phyloP scores from a whole-genome alignment of 1,139 yeast species.

The Pichia sp. region DNA sequence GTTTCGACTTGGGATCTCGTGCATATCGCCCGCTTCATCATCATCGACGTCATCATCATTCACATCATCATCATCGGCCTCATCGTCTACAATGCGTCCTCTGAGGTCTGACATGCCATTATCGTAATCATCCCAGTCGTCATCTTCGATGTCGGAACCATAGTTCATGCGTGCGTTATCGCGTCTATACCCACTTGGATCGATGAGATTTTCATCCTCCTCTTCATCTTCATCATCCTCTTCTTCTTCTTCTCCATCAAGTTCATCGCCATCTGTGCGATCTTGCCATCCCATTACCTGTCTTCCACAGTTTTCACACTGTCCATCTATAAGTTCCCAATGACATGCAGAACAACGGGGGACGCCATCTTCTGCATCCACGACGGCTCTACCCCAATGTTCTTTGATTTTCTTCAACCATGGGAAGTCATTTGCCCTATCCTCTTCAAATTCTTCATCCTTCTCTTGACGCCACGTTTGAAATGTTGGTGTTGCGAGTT shows the following conservation, averaged over 20 bases:
- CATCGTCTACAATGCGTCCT: conserved; percentile 1
- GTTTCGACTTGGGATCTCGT: no score
- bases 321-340: conserved; percentile 50
- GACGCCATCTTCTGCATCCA: conserved; percentile 69
- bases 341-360: conserved; percentile 74
- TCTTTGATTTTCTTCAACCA: conserved; percentile 20
- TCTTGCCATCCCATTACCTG: conserved; percentile 16
- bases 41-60: background rate
- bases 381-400: conserved; percentile 39
- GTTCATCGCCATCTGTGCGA: conserved; percentile 13
- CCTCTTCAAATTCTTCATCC: conserved; percentile 11
- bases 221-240: conserved; percentile 9
- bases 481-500: conserved; percentile 1
- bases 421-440: conserved; percentile 11
- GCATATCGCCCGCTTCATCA: background rate
- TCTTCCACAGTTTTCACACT: conserved; percentile 21
- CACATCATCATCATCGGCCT: conserved; percentile 2
- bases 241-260: conserved; percentile 9
- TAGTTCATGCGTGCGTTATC: no score
- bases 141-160: conserved; percentile 9
- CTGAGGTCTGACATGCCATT: conserved; percentile 7
- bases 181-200: no score
- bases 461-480: conserved; percentile 9
- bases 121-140: conserved; percentile 10
- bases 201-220: conserved; percentile 10